Base-by-base conservation (phyloP, 768 basidiomycete genomes). In the Pleurotus platypus region DNA sequence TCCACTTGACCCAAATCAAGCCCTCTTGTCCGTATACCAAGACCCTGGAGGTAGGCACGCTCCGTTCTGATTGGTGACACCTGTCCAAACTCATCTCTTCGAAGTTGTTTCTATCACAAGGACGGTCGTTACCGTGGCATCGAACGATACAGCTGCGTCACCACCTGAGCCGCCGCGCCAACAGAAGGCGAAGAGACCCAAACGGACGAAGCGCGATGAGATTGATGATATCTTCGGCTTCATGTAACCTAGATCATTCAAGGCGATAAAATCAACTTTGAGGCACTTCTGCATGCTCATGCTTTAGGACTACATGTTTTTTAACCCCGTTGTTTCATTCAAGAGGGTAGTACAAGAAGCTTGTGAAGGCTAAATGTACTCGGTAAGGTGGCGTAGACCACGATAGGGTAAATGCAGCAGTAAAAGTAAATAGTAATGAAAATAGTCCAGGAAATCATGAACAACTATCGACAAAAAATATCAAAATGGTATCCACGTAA, bases 221-320 rank as follows among this genome's bases (percentile, higher is more conserved):
- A 89, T 89, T 38, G 87, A 89, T 60, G 80, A 79, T n/a, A 87
- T 89, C 18, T 88, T 88, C 65, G 81, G 78, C 0, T 75, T 69
- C 55, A 59, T 59, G 27, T 49, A 43, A 43, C 9, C 6, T 11
- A 22, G 9, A 18, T 18, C 22, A 4, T 22, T 5, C 24, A 24
- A 24, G 24, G 24, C 4, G 24, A 24, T 24, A 3, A 24, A 24
- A 24, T 24, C 5, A 26, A 26, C 5, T 26, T 26, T 26, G 24
- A 26, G 24, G 24, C 24, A 26, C 24, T 26, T 26, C 24, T 26
- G 24, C 24, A 1, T 35, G 11, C 30, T 11, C 11, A 35, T 35
- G 30, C 7, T 6, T 26, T 48, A 37, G 11, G 26, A 11, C 39
- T 24, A 30, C 20, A 45, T 22, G 18, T 46, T 45, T 45, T 60